Base-by-base conservation (phyloP, 2,329 filamentous ascomycete genomes). In the Paracoccidioides lutzii region DNA sequence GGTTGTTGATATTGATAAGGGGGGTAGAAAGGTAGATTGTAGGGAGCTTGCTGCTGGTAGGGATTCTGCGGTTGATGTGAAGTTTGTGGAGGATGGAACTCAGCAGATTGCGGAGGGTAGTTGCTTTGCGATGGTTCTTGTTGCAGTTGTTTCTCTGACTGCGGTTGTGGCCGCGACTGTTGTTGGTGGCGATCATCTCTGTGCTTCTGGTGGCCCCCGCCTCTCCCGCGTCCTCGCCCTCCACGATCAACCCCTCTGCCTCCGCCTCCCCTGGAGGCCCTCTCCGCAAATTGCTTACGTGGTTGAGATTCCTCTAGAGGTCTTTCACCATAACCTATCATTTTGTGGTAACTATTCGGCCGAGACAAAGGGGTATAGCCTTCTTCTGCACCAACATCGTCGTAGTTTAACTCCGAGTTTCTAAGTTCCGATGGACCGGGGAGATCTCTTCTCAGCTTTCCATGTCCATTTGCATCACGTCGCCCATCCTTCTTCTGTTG, bases 351-450 rank as follows among this genome's bases (percentile, higher is more conserved):
- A 51, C 83, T 83, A 15, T 79, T 75, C 1, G 87, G 87, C 15
- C 87, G 76, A 22, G 83, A 71, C 15, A 91, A 75, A 4, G 85
- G 85, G 59, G 82, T 85, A 67, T 91, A 91, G 0, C 70, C 71
- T 57, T 75, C 71, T 55, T 75, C 70, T n/a, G 59, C 66, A 43
- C 63, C 79, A 33, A 79, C 78, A 55, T 89, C 84, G 57, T 86
- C 84, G 61, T 88, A 88, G 64, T 80, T 82, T 43, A 87, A 73
- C 38, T 77, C 77, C 28, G 67, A 66, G 32, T 70, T 67, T 44
- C 64, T 61, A 55, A 73, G 59, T 54, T 69, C 70, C 33, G 71
- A 73, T 30, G 70, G 71, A 9, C 70, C 70, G 5, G 66, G 68
- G 0, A 61, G 61, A 14, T 64, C 65, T 58, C 66, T 66, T 57